phyloP scores from a whole-genome alignment of 2,329 filamentous ascomycete genomes.

The Stagonosporopsis cucurbitacearum region DNA sequence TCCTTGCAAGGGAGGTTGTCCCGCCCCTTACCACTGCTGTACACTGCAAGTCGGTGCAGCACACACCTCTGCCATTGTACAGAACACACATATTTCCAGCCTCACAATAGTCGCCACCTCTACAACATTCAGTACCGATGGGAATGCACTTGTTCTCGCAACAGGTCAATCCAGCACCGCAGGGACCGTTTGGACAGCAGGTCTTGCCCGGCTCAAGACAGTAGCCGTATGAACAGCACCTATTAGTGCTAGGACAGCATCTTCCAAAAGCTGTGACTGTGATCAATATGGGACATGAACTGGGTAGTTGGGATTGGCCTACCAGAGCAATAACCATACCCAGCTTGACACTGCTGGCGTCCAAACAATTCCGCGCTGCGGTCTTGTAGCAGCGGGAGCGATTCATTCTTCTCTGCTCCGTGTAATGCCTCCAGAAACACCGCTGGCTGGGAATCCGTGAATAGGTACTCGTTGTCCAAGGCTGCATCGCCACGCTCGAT shows the following conservation, averaged over 20 bases:
- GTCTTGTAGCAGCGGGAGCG: conserved; percentile 15
- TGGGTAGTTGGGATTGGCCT: neutral
- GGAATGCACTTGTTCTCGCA: conserved; percentile 24
- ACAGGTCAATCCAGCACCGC: conserved; percentile 16
- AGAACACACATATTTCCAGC: conserved; percentile 25
- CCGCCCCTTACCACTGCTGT: conserved; percentile 23
- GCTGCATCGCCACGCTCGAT: neutral
- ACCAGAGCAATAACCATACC: conserved; percentile 26
- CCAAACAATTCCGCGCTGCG: conserved; percentile 15
- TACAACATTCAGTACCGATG: conserved; percentile 18
- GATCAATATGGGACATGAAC: neutral
- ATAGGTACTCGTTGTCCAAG: neutral
- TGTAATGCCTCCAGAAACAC: neutral
- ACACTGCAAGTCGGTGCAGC: conserved; percentile 27
- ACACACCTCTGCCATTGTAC: conserved; percentile 16
- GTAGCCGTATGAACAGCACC: conserved; percentile 25
- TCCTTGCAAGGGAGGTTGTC: conserved; percentile 16
- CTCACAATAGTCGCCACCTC: conserved; percentile 22
- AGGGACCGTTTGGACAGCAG: conserved; percentile 23
- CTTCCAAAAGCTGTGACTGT: conserved; percentile 14
- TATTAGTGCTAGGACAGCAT: conserved; percentile 18
- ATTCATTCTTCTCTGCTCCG: conserved; percentile 18
- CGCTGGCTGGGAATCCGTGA: neutral
- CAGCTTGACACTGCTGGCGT: conserved; percentile 21
- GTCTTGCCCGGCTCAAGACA: conserved; percentile 24